Evolutionary conservation across 1,284 basidiomycete species (phyloP), one percentile per base, ranked within the genome.

Genomic region (Singerocomus rubriflavus): DNA sequence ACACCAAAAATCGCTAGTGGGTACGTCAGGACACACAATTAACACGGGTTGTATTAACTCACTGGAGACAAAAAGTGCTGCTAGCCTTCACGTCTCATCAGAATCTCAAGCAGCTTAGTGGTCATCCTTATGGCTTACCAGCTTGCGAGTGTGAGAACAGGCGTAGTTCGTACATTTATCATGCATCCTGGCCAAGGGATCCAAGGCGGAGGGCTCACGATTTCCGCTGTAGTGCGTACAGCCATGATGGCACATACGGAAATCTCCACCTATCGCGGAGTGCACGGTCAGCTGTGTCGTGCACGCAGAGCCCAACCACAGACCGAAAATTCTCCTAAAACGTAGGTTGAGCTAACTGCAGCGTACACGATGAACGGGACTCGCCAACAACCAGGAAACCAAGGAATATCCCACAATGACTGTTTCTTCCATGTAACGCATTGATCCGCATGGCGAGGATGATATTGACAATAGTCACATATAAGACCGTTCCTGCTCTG

Each of bases 401-500:
- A n/a, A 64, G 46, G 16, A 63, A 36, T n/a, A 14, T 1, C 12
- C 41, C 29, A 34, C 39, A 62, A 10, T 4, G 12, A 32, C 5
- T 35, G 9, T 34, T 30, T 11, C 29, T 46, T 29, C 3, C 6
- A 34, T 58, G 45, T 17, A 64, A n/a, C 10, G 58, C 57, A 16
- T 47, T 42, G 34, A 58, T 52, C 30, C 60, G 51, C 26, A 55
- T 47, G 6, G 52, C 55, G 14, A 63, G 50, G 38, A 61, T 48
- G 8, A 63, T 11, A 27, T 64, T 64, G 47, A 64, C 60, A 12
- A 42, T 27, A 4, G 52, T 60, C 43, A 50, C 44, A 14, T 60
- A 58, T 32, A 64, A 14, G 12, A 63, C 47, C 2, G 44, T 43
- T 12, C 60, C 60, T 32, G 51, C 58, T 21, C 62, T 62, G 33